Evolutionary conservation across 2,329 filamentous ascomycete species (phyloP), one percentile per base, ranked within the genome.

Genomic region (Aspergillus ruber): DNA sequence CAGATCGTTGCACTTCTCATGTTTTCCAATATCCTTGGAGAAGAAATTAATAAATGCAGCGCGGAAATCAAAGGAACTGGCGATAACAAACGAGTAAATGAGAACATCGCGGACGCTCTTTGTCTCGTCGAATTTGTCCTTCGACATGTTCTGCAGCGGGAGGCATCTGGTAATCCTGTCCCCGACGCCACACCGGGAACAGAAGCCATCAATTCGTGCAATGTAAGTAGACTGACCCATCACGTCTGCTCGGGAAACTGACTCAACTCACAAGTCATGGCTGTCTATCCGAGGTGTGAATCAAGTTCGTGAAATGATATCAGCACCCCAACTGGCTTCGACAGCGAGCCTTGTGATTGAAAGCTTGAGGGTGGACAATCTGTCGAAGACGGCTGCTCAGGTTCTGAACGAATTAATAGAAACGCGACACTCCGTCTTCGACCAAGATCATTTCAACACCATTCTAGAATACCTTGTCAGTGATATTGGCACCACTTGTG

Each of bases 1-100:
- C 63, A 69, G 40, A 56, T 67, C 12, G 55, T 61, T 32, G 63
- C 66, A 7, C 47, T 72, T 10, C 50, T 71, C 6, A 66, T 65
- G 44, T 71, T 72, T 39, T 69, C 66, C 15, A 64, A 65, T 23
- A 66, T 65, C 6, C 53, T 73, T 12, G 69, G 66, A 3, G 71
- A 74, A 52, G 71, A 70, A 44, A 61, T 65, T n/a, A 53, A 58
- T 39, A 54, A 56, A 41, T 54, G 48, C 44, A 56, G 50, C 40
- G 50, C 51, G 10, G 60, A 64, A 29, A 49, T 54, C 18, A 53
- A 56, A 21, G 46, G 54, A 9, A 49, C 43, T 38, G 49, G 17
- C 20, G 54, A 59, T 39, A 46, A 33, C 18, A 41, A 46, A 4
- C 54, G 51, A 15, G 48, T 53, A 17, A 48, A 49, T 10, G 50